Evolutionary conservation across 2,329 filamentous ascomycete species (phyloP).

Genomic region (Ophiostoma piceae): DNA sequence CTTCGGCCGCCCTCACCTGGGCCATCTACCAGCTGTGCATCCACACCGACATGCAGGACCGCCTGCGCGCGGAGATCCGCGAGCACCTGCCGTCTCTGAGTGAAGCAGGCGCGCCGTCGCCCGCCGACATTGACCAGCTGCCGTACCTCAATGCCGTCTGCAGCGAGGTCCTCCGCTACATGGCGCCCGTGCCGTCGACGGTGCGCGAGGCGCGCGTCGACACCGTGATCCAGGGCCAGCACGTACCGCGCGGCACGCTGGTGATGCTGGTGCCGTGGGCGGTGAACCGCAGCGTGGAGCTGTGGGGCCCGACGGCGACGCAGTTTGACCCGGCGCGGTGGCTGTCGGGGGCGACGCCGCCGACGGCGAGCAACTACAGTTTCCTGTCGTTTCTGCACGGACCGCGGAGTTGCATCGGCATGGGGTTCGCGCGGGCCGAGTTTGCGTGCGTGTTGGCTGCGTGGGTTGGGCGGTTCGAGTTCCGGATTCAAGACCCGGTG

Average conservation of each 20-base stretch:
- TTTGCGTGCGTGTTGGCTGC: constrained; percentile 76
- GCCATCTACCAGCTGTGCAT: constrained; percentile 63
- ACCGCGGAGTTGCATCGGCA: constrained; percentile 78
- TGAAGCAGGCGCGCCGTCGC: constrained; percentile 30
- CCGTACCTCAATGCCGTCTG: constrained; percentile 76
- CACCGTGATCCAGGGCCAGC: constrained; percentile 59
- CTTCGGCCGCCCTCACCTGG: constrained; percentile 71
- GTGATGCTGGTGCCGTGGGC: constrained; percentile 62
- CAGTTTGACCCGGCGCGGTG: constrained; percentile 77
- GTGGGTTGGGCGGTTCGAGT: constrained; percentile 70
- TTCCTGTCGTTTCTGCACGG: constrained; percentile 82
- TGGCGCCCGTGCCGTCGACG: constrained; percentile 66
- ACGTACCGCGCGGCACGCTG: constrained; percentile 64
- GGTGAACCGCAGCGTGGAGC: constrained; percentile 60
- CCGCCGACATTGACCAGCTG: constrained; percentile 62
- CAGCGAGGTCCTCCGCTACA: constrained; percentile 69
- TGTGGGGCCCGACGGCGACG: constrained; percentile 73
- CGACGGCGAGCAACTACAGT: constrained; percentile 57
- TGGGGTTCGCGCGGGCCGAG: constrained; percentile 74
- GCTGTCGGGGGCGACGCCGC: constrained; percentile 44
- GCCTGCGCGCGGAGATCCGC: constrained; percentile 64
- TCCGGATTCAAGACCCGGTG: constrained; percentile 51
- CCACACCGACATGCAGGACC: constrained; percentile 59
- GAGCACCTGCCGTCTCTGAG: constrained; percentile 50
- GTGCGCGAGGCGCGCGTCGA: constrained; percentile 60